phyloP scores from a whole-genome alignment of 805 yeast species.

The Monosporozyma aerobia region DNA sequence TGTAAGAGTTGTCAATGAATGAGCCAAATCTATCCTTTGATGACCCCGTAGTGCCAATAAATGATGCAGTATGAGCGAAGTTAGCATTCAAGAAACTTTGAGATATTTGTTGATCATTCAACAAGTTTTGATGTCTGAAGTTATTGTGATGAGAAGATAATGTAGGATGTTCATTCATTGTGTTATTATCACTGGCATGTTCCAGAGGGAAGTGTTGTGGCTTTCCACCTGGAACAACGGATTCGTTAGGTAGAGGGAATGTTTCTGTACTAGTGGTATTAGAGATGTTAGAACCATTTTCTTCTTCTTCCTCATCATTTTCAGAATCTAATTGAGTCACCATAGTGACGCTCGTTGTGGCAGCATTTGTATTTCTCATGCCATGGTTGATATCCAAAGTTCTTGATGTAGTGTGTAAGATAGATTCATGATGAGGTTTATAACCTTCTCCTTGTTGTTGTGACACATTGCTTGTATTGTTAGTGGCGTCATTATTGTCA shows the following conservation, averaged over 20 bases:
- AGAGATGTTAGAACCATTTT: slow-evolving; percentile 5
- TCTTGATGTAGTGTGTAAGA: slow-evolving; percentile 10
- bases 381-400: slow-evolving; percentile 12
- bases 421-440: slow-evolving; percentile 2
- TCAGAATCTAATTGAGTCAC: slow-evolving; percentile 24
- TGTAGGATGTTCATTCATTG: background rate
- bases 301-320: slow-evolving; percentile 9
- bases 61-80: slow-evolving; percentile 30
- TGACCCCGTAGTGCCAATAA: slow-evolving; percentile 17
- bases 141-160: background rate
- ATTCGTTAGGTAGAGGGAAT: background rate
- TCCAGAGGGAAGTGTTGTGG: background rate
- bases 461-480: slow-evolving; percentile 1
- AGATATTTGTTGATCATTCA: slow-evolving; percentile 1
- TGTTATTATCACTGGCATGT: background rate
- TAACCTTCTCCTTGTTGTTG: background rate
- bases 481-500: slow-evolving; percentile 4
- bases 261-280: slow-evolving; percentile 9
- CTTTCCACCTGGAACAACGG: background rate
- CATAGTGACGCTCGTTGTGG: slow-evolving; percentile 24
- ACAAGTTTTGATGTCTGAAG: background rate
- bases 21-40: slow-evolving; percentile 18
- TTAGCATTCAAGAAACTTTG: slow-evolving; percentile 28
- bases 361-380: slow-evolving; percentile 5
- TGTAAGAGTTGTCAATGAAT: slow-evolving; percentile 13